Base-by-base conservation (phyloP, 176 grass and related monocot species). In the Chrysopogon serrulatus region DNA sequence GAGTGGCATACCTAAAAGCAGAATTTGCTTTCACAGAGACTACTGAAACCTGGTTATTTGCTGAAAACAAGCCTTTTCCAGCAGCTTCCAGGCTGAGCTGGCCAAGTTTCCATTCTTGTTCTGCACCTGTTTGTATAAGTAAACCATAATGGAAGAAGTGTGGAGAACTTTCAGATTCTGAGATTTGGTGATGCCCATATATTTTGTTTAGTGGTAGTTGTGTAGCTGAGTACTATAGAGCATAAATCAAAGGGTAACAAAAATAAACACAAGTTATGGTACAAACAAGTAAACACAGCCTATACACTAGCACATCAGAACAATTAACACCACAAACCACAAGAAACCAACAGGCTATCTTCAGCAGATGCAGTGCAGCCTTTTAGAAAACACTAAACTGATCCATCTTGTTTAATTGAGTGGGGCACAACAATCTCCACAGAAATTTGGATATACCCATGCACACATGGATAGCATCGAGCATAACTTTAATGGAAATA, bases 61-160 rank as follows among this genome's bases (percentile, higher is more conserved):
- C 92, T 80, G 95, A 88, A 87, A 92, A 94, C 84, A 92, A 89
- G 53, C 74, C 77, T 75, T 84, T 94, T 67, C 90, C 87, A 77
- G 92, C 92, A 84, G 83, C 76, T 90, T 97, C 92, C 86, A 97
- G 83, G 86, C 92, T 94, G 64, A 87, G 75, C 68, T 94, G 83
- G 57, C 88, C 82, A 41, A 92, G 86, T 53, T 97, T 92, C 90
- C 88, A 92, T 36, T 97, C 95, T 75, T 94, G 80, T 91, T 97
- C 95, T 82, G 90, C 86, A 92, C 86, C 90, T 97, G 77, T 78
- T 87, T 82, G 73, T 17, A 77, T 57, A 60, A 2, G 5, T 36
- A 81, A 77, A 85, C 42, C 11, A 65, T 27, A 36, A 36, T 36
- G 35, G 35, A 36, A 36, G 35, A 36, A 36, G 35, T 36, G 35